Evolutionary conservation across 768 basidiomycete genomes (phyloP).

Genomic region (Tremella mesenterica): DNA sequence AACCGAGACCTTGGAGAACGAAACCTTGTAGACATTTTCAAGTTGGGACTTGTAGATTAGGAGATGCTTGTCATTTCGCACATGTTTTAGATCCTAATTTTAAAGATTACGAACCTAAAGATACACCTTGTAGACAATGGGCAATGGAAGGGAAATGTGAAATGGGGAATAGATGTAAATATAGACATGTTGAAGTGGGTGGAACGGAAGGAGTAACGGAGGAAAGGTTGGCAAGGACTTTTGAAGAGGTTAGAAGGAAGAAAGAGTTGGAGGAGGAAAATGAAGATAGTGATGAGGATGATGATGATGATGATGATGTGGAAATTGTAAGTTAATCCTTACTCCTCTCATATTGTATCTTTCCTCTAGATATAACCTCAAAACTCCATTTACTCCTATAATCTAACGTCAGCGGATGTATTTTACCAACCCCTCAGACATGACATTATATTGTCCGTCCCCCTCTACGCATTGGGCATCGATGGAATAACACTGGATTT

Average conservation of each 20-base stretch:
- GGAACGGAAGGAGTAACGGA: constrained; percentile 12
- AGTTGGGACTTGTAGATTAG: constrained; percentile 30
- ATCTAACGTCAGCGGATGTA: too few species aligned
- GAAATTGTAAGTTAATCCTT: constrained; percentile 35
- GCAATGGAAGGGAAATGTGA: not conserved
- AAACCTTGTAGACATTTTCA: constrained; percentile 36
- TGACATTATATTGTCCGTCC: too few species aligned
- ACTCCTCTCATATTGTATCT: too few species aligned
- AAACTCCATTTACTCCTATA: too few species aligned
- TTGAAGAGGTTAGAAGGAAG: constrained; percentile 10
- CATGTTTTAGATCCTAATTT: constrained; percentile 26
- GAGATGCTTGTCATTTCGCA: constrained; percentile 42
- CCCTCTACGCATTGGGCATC: too few species aligned
- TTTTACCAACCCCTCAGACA: too few species aligned
- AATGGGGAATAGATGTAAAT: not conserved
- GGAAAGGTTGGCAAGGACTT: constrained; percentile 9
- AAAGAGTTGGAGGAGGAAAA: not conserved
- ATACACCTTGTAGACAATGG: not conserved
- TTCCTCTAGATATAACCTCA: too few species aligned
- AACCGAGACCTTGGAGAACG: constrained; percentile 42
- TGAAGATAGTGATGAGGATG: constrained; percentile 19
- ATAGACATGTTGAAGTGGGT: not conserved
- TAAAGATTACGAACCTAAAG: not conserved
- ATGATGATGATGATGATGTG: constrained; percentile 36
- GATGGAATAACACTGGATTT: too few species aligned